These are phyloP conservation scores for Cyphellophora europaea DNA, from an alignment of 2,329 filamentous ascomycete species.

Conservation along the genomic window DNA sequence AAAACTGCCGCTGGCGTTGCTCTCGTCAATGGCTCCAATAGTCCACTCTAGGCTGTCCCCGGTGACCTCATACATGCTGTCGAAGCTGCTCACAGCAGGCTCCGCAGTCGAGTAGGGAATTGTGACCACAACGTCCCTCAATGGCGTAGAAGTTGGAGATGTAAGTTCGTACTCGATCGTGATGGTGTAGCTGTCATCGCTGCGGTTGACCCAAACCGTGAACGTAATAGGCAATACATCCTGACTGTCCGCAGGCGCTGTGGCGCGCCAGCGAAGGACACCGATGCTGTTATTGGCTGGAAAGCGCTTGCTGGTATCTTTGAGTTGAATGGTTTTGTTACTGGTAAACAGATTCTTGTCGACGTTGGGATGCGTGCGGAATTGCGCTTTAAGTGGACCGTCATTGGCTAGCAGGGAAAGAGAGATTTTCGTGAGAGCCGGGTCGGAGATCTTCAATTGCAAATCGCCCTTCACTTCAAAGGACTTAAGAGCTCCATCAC, in stretches of 20 bases:
- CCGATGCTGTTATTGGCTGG: constrained; percentile 89
- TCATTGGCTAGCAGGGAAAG: constrained; percentile 68
- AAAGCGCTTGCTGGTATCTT: constrained; percentile 79
- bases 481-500: constrained; percentile 78
- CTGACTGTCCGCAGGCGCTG: constrained; percentile 69
- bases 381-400: constrained; percentile 58
- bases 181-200: constrained; percentile 72
- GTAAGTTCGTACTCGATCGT: constrained; percentile 95
- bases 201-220: constrained; percentile 94
- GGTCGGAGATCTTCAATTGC: constrained; percentile 80
- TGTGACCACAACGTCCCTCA: constrained; percentile 76
- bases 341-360: constrained; percentile 80
- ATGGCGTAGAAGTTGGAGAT: constrained; percentile 51
- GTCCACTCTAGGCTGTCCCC: constrained; percentile 92
- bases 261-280: constrained; percentile 85
- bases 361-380: constrained; percentile 93
- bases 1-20: constrained; percentile 76
- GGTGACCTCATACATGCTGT: constrained; percentile 86
- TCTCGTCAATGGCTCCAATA: constrained; percentile 74
- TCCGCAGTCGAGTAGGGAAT: constrained; percentile 83
- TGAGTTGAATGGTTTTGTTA: constrained; percentile 78
- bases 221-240: constrained; percentile 86
- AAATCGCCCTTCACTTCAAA: constrained; percentile 88
- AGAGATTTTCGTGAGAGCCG: constrained; percentile 83
- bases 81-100: constrained; percentile 83